These are phyloP conservation scores for Mortierella antarctica DNA, from an alignment of 192 early-diverging fungal species.

Conservation along the genomic window DNA sequence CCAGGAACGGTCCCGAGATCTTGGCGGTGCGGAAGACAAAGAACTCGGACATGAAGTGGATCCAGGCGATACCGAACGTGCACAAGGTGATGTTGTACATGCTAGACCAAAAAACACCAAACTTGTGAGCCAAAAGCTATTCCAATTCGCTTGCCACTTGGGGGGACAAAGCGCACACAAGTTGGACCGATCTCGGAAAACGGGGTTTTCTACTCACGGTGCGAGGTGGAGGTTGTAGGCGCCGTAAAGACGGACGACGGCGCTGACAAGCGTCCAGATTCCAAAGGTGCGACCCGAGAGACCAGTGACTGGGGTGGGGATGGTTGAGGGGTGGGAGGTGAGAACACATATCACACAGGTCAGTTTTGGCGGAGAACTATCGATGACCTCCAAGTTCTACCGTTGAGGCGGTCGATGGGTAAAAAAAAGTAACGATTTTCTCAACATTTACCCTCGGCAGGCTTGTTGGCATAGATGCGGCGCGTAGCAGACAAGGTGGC, in stretches of 20 bases:
- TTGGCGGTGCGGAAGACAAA: slow-evolving; percentile 71
- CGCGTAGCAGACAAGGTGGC: slow-evolving; percentile 79
- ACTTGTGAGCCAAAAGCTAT: background rate
- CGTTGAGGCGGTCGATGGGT: background rate
- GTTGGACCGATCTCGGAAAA: background rate
- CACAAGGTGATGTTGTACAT: slow-evolving; percentile 68
- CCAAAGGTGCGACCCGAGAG: slow-evolving; percentile 88
- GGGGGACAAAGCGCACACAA: background rate
- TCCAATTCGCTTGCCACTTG: background rate
- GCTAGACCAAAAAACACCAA: slow-evolving; percentile 22
- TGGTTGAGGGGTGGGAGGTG: too few relatives aligned
- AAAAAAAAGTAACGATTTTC: background rate
- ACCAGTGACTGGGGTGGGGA: slow-evolving; percentile 69
- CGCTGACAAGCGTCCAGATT: slow-evolving; percentile 87
- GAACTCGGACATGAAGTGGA: slow-evolving; percentile 76
- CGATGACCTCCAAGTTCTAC: too few relatives aligned
- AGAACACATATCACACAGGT: background rate
- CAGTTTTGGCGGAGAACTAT: background rate
- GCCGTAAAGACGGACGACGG: slow-evolving; percentile 84
- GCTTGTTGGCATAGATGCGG: slow-evolving; percentile 77
- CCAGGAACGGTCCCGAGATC: slow-evolving; percentile 70
- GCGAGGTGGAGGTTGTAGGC: slow-evolving; percentile 84
- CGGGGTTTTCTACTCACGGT: slow-evolving; percentile 57
- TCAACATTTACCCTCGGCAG: slow-evolving; percentile 63
- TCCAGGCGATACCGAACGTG: slow-evolving; percentile 77